phyloP scores from a whole-genome alignment of 495 filamentous ascomycete genomes.

The Hyaloscypha bicolor region DNA sequence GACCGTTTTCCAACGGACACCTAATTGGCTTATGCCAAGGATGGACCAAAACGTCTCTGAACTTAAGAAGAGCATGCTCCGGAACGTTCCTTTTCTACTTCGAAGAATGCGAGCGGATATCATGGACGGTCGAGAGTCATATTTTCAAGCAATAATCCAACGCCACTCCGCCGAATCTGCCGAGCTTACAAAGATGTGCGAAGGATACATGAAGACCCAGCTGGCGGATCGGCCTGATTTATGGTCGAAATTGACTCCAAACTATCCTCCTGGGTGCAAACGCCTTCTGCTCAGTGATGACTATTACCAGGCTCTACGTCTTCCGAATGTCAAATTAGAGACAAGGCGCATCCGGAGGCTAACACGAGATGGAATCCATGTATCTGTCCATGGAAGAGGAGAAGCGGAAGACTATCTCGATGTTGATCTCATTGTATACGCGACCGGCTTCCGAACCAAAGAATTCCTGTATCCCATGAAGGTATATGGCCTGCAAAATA shows the following conservation, averaged over 20 bases:
- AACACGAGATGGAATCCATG: slow-evolving; percentile 45
- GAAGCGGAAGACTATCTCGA: slow-evolving; percentile 42
- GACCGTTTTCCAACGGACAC: slow-evolving; percentile 67
- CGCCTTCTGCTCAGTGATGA: slow-evolving; percentile 58
- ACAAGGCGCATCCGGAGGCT: slow-evolving; percentile 47
- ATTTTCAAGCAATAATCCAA: too few relatives aligned
- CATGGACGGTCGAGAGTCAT: too few relatives aligned
- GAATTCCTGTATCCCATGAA: slow-evolving; percentile 59
- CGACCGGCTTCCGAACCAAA: slow-evolving; percentile 57
- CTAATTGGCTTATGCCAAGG: slow-evolving; percentile 59
- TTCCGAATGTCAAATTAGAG: slow-evolving; percentile 50
- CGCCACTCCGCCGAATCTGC: too few relatives aligned
- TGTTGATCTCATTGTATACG: slow-evolving; percentile 56
- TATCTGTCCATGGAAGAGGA: too few relatives aligned
- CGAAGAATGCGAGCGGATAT: too few relatives aligned
- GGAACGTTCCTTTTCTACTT: too few relatives aligned
- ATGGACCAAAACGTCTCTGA: too few relatives aligned
- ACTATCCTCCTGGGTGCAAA: slow-evolving; percentile 57
- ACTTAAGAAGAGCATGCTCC: too few relatives aligned
- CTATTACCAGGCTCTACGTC: slow-evolving; percentile 50
- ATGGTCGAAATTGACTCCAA: slow-evolving; percentile 38
- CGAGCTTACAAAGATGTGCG: too few relatives aligned
- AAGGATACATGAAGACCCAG: slow-evolving; percentile 20
- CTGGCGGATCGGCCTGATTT: slow-evolving; percentile 38
- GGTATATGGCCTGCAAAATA: slow-evolving; percentile 47